Percentiles rank a stretch among this genome's conserved stretches.
Evolutionary conservation across 192 early-diverging fungal genomes (phyloP).

Genomic region (Dissophora globulifera): DNA sequence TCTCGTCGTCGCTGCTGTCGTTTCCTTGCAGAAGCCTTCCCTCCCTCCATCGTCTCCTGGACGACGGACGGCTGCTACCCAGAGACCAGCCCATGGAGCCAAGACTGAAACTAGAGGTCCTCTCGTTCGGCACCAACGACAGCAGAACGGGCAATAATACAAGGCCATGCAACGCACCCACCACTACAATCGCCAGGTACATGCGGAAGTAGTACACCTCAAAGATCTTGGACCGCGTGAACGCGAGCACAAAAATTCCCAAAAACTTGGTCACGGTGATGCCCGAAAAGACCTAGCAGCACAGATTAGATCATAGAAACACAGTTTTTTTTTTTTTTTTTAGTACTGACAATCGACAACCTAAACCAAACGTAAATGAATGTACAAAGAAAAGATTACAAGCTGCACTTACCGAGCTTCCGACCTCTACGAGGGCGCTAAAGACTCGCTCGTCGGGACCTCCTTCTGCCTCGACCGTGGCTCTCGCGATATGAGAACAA

Average conservation of each 20-base stretch:
- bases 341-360: not conserved
- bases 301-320: no score
- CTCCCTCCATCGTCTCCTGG: constrained; percentile 33
- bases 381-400: not conserved
- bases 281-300: constrained; percentile 66
- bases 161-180: constrained; percentile 68
- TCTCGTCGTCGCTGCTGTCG: constrained; percentile 43
- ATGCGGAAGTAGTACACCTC: constrained; percentile 76
- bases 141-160: constrained; percentile 68
- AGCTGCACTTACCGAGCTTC: constrained; percentile 65
- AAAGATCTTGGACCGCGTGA: constrained; percentile 75
- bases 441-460: constrained; percentile 57
- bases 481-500: constrained; percentile 71
- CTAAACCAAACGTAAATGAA: no score
- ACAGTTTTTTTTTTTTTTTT: no score
- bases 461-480: constrained; percentile 59
- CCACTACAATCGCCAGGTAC: constrained; percentile 70
- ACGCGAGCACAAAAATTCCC: constrained; percentile 73
- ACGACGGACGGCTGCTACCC: not conserved
- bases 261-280: constrained; percentile 74
- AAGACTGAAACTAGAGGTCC: constrained; percentile 20
- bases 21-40: constrained; percentile 35
- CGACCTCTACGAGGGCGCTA: constrained; percentile 64
- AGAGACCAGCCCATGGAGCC: constrained; percentile 40
- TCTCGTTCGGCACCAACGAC: constrained; percentile 51